A percentile compares a stretch with the other conserved stretches of the same genome.
phyloP scores from a whole-genome alignment of 106 monocot genomes.

The Acanthochlamys bracteata region DNA sequence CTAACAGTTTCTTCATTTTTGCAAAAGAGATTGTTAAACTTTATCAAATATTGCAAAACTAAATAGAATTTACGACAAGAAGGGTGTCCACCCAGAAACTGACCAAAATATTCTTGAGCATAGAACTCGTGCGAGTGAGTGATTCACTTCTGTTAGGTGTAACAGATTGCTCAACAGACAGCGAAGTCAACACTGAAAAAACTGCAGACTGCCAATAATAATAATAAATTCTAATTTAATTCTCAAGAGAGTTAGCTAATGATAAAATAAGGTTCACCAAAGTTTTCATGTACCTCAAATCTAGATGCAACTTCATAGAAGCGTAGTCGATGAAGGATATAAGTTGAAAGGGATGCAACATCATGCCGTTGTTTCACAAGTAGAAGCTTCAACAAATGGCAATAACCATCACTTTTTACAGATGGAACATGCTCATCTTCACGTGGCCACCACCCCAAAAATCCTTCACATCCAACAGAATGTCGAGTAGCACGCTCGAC shows the following conservation, averaged over 20 bases:
- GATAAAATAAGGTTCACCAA: background rate
- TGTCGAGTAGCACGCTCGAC: conserved; percentile 78
- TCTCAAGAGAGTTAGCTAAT: background rate
- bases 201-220: conserved; percentile 57
- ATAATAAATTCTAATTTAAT: background rate
- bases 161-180: conserved; percentile 20
- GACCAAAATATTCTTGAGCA: conserved; percentile 73
- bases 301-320: conserved; percentile 60
- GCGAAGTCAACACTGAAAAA: conserved; percentile 34
- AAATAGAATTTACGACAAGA: too few species aligned
- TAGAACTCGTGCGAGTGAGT: conserved; percentile 37
- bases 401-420: conserved; percentile 74
- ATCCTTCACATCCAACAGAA: conserved; percentile 90
- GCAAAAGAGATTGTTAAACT: background rate
- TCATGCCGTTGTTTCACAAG: conserved; percentile 74
- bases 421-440: conserved; percentile 49
- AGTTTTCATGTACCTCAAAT: conserved; percentile 52
- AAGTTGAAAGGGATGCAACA: conserved; percentile 70
- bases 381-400: conserved; percentile 61
- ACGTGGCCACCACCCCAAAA: conserved; percentile 92
- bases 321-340: conserved; percentile 73
- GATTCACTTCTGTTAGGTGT: conserved; percentile 26
- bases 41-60: too few species aligned
- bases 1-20: conserved; percentile 60
- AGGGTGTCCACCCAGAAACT: conserved; percentile 10